Evolutionary conservation across 176 grass and related monocot genomes (phyloP), one percentile per base, ranked within the genome.

Genomic region (Pharus latifolius): DNA sequence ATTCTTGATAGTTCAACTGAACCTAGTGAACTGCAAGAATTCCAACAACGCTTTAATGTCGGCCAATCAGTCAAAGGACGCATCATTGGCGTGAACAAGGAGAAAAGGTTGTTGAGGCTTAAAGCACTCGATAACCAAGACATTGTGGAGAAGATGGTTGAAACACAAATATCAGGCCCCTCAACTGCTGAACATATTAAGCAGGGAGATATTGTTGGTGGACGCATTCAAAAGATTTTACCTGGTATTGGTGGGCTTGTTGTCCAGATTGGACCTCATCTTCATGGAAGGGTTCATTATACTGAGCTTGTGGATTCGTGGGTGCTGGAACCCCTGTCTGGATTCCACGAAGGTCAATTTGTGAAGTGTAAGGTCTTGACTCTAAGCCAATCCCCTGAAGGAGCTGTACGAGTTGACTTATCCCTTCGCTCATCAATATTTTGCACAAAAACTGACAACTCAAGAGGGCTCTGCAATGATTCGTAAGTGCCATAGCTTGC

Each of bases 211-310:
- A 83, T 88, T 49, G 67, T 98, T 62, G 89, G 78, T 80, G 94
- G 94, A 43, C 72, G 83, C 51, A 83, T 98, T 67, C 88, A 98
- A 63, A 98, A 80, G 72, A 67, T 98, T 90, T 67, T 98, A 79
- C 86, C 89, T 80, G 83, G 81, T 72, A 48, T 98, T 88, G 81
- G 94, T 75, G 89, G 94, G 45, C 60, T 98, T 63, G 56, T 90
- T 29, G 49, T 98, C 56, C 84, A 98, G 81, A 92, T 98, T 56
- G 94, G 94, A 57, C 94, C 94, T 65, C 86, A 93, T 85, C 79
- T 98, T 51, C 85, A 83, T 80, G 94, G 94, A 69, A 92, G 83
- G 75, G 94, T 83, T 76, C 89, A 98, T 84, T 93, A 98, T 78
- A 92, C 89, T 56, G 94, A 98, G 80, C 82, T 98, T 75, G 63